Percentiles rank a stretch among this genome's conserved stretches.
Conservation (phyloP, 1,284 basidiomycete genomes). For the Coriolopsis trogii region DNA sequence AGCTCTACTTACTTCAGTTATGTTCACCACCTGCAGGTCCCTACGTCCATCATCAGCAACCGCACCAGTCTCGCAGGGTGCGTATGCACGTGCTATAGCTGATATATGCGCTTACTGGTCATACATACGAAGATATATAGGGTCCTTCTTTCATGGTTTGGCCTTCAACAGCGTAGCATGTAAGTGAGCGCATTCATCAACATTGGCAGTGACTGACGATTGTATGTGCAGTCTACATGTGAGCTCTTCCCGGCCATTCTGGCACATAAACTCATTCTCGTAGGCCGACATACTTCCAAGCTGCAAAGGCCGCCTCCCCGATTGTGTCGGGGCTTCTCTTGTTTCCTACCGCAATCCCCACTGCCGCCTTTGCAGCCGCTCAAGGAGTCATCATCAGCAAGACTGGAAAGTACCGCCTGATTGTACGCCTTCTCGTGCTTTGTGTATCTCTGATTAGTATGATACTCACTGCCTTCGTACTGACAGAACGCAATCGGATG, state of each 20-base stretch:
- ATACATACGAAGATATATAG: conserved; percentile 12
- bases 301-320: conserved; percentile 44
- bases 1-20: too few relatives aligned
- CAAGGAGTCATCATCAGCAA: conserved; percentile 17
- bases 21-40: too few relatives aligned
- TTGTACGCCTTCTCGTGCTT: conserved; percentile 1
- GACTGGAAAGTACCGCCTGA: conserved; percentile 19
- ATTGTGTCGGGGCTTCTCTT: conserved; percentile 45
- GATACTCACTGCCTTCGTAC: not conserved
- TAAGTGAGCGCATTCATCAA: conserved; percentile 15
- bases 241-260: not conserved
- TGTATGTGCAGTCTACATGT: conserved; percentile 14
- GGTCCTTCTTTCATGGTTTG: conserved; percentile 36
- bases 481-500: conserved; percentile 30
- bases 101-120: not conserved
- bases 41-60: conserved; percentile 33
- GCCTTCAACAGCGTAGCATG: conserved; percentile 29
- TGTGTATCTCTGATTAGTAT: too few relatives aligned
- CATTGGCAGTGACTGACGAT: not conserved
- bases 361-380: conserved; percentile 34
- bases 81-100: not conserved
- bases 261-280: too few relatives aligned
- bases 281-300: conserved; percentile 49
- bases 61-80: conserved; percentile 35
- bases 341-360: conserved; percentile 33